Percentiles rank a stretch among this genome's conserved stretches.
These are phyloP conservation scores for Medicago ruthenica DNA, from an alignment of 306 rosid genomes.

Conservation along the genomic window DNA sequence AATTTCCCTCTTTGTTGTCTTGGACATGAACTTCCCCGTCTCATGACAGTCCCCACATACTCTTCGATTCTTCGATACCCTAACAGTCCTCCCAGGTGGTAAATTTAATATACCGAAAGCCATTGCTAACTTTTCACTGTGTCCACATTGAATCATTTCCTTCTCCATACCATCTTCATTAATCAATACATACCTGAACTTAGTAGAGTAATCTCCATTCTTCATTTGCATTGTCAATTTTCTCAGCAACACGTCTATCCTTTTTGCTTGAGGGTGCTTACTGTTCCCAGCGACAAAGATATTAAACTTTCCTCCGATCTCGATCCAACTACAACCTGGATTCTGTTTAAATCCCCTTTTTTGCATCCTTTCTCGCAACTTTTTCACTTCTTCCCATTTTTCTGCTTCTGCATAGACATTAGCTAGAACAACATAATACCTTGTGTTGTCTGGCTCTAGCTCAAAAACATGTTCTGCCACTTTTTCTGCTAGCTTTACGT, in stretches of 20 bases:
- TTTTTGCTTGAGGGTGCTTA: conserved; percentile 62
- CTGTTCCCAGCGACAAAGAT: conserved; percentile 62
- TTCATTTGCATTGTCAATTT: conserved; percentile 56
- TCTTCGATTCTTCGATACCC: conserved; percentile 46
- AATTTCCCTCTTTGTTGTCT: conserved; percentile 35
- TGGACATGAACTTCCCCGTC: conserved; percentile 43
- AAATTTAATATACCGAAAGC: conserved; percentile 55
- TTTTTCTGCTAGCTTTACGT: conserved; percentile 55
- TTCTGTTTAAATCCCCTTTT: conserved; percentile 36
- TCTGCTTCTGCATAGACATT: too few relatives aligned
- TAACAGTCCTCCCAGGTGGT: conserved; percentile 42
- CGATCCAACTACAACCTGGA: conserved; percentile 44
- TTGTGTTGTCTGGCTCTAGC: too few relatives aligned
- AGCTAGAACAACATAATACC: too few relatives aligned
- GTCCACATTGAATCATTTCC: conserved; percentile 71
- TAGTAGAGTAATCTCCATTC: conserved; percentile 58
- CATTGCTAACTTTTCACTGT: conserved; percentile 76
- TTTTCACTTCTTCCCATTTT: too few relatives aligned
- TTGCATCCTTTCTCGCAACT: too few relatives aligned
- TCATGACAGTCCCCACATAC: conserved; percentile 48
- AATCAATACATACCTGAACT: conserved; percentile 63
- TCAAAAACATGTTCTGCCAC: conserved; percentile 33
- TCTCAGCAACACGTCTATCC: conserved; percentile 55
- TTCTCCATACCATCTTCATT: conserved; percentile 67
- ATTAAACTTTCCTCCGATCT: conserved; percentile 39